phyloP scores from a whole-genome alignment of 768 basidiomycete species.

The Coprinopsis strossmayeri region DNA sequence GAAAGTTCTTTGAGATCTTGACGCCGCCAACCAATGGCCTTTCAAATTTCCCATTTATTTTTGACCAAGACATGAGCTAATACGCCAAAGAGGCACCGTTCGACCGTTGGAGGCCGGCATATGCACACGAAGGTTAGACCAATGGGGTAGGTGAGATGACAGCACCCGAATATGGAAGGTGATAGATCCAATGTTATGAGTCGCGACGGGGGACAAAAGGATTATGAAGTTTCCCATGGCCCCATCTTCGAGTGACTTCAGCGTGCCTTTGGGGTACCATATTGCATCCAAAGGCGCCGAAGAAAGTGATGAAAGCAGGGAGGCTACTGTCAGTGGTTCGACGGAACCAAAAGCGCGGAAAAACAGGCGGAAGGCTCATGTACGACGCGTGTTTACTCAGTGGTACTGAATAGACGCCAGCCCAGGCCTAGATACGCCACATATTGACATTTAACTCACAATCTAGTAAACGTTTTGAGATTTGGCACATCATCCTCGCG shows the following conservation, averaged over 20 bases:
- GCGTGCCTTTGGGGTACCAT: too few species aligned
- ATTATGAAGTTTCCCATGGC: neutral
- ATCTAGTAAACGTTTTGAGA: too few species aligned
- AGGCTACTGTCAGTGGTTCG: too few species aligned
- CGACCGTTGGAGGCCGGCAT: neutral
- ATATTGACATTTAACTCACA: too few species aligned
- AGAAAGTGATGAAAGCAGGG: too few species aligned
- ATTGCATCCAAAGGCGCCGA: too few species aligned
- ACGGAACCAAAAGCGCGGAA: too few species aligned
- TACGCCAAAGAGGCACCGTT: neutral
- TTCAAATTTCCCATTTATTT: neutral
- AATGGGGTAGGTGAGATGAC: neutral
- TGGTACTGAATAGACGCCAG: neutral
- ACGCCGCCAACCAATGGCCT: neutral
- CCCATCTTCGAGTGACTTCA: neutral
- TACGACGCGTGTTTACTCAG: conserved; percentile 1
- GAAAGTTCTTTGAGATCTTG: neutral
- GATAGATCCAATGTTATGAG: neutral
- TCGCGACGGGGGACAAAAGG: conserved; percentile 2
- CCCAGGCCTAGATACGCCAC: neutral
- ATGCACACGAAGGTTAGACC: neutral
- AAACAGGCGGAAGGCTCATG: conserved; percentile 9
- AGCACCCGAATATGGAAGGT: neutral
- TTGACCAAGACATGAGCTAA: neutral
- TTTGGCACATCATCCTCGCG: too few species aligned